Conservation (phyloP, 768 basidiomycete species). For the Auricularia sp. region DNA sequence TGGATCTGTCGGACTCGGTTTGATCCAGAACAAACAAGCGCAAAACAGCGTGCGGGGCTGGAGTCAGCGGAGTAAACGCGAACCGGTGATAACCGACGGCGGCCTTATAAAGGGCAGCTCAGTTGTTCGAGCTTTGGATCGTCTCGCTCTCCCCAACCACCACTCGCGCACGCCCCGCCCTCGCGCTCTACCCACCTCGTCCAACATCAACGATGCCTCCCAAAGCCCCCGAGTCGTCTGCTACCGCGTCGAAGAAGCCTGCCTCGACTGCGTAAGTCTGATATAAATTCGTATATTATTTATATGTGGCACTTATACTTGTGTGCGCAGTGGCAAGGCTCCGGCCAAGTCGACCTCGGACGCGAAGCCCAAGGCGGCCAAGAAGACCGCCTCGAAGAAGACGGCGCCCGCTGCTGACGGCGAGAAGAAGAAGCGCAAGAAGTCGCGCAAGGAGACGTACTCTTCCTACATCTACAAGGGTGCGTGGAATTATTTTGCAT, state of each 20-base stretch:
- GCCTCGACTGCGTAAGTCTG: constrained; percentile 38
- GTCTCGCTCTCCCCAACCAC: not conserved
- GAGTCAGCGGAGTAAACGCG: not conserved
- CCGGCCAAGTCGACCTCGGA: constrained; percentile 38
- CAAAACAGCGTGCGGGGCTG: not conserved
- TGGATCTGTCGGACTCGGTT: not conserved
- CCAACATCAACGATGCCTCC: constrained; percentile 1
- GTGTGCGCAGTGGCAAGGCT: constrained; percentile 23
- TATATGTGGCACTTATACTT: constrained; percentile 20
- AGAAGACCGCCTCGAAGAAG: constrained; percentile 36
- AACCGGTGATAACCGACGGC: not conserved
- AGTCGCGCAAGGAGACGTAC: constrained; percentile 74
- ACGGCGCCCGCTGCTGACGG: constrained; percentile 36
- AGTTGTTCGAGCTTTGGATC: not conserved
- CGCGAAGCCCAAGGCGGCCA: constrained; percentile 43
- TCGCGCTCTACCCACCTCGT: not conserved
- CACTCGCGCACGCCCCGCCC: not conserved
- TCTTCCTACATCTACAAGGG: constrained; percentile 81
- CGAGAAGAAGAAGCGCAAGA: constrained; percentile 75
- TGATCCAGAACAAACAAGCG: not conserved
- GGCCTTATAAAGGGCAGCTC: not conserved
- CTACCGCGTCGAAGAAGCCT: constrained; percentile 29
- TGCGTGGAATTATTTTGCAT: constrained; percentile 17
- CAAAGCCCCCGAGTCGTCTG: constrained; percentile 12
- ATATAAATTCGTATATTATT: constrained; percentile 44